Percentiles rank a stretch among this genome's conserved stretches.
Evolutionary conservation across 2,329 filamentous ascomycete species (phyloP).

Genomic region (Ascomycota sp.): DNA sequence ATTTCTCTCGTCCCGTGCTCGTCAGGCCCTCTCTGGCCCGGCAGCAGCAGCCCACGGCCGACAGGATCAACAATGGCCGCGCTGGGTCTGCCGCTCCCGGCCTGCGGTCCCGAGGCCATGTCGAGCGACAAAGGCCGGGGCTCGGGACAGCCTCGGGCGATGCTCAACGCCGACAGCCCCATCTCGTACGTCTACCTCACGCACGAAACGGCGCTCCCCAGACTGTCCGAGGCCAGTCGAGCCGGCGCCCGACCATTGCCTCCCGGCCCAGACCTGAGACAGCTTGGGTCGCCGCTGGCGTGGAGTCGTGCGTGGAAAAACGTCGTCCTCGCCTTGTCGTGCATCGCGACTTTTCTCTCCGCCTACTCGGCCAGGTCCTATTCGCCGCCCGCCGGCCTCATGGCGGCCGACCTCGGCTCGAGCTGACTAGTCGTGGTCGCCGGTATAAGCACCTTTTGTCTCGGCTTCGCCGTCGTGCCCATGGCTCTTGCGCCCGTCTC

Average conservation of each 20-base stretch:
- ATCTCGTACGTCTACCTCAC: constrained; percentile 21
- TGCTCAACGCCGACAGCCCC: constrained; percentile 4
- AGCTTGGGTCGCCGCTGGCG: constrained; percentile 48
- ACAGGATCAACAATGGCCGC: no score
- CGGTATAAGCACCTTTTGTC: constrained; percentile 65
- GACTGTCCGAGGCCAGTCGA: constrained; percentile 5
- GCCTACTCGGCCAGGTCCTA: constrained; percentile 71
- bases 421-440: constrained; percentile 45
- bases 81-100: no score
- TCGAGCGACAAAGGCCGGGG: constrained; percentile 1
- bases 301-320: constrained; percentile 55
- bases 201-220: constrained; percentile 17
- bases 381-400: constrained; percentile 44
- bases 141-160: neutral
- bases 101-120: no score
- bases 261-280: constrained; percentile 40
- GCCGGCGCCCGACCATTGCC: constrained; percentile 21
- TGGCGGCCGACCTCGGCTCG: constrained; percentile 45
- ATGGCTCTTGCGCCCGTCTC: constrained; percentile 80
- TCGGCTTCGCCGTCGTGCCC: constrained; percentile 62
- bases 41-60: no score
- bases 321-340: constrained; percentile 52
- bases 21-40: no score
- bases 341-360: constrained; percentile 53
- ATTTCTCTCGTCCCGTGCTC: no score